Base-by-base conservation (phyloP, 192 early-diverging fungal species). In the Gorgonomyces haynaldii region DNA sequence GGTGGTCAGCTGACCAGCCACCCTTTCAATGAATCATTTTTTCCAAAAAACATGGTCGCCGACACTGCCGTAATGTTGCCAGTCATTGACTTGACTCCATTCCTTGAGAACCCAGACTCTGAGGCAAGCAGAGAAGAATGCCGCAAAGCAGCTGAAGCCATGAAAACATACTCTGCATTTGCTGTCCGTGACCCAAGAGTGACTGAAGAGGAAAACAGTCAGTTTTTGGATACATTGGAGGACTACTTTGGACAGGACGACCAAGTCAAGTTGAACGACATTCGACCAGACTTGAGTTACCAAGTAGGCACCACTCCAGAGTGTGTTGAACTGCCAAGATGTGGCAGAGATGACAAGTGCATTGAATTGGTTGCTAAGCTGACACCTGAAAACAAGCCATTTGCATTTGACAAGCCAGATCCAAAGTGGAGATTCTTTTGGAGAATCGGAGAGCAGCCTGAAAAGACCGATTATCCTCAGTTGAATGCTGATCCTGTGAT, bases 391-490 rank as follows among this genome's bases (percentile, higher is more conserved):
- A 68, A 78, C 54, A 60, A 72, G 60, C 81, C 81, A n/a, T 40
- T 80, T 41, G 41, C 27, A 0, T 74, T 72, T 42, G 43, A 66
- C 20, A 69, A 72, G 0, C 54, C 67, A 3, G 82, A 84, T 53
- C 78, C 78, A 27, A 84, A 84, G 54, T 84, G 82, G 82, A 66
- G 81, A 42, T 83, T 74, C 62, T 81, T 81, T 64, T 79, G 76
- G 71, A 62, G 78, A 16, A 69, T 81, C 20, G 82, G 79, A 27
- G 63, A 68, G 19, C 54, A 51, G 7, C 78, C 82, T 2, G 34
- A 54, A 24, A 42, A 54, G 27, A 81, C 82, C 17, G 51, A 74
- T 42, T 84, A 76, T 63, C 59, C 70, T 9, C 66, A 54, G 43
- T 56, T 84, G 24, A 80, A 84, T 46, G 73, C 82, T 9, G 64